Conservation (phyloP, 2,329 filamentous ascomycete species). For the Tolypocladium pustulatum region DNA sequence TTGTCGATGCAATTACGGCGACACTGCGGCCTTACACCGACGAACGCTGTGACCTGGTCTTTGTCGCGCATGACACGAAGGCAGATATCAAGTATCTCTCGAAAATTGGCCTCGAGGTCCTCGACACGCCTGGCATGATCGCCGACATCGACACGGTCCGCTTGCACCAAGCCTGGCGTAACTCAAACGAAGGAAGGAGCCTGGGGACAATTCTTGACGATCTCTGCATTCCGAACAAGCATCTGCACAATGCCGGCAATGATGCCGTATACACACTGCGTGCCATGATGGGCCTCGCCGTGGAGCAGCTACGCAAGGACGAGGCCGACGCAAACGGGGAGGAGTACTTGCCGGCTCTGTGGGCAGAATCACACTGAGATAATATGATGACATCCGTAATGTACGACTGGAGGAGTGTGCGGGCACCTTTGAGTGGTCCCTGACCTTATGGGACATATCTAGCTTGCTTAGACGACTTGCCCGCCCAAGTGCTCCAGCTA, state of each 20-base stretch:
- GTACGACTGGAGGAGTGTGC: conserved; percentile 2
- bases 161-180: conserved; percentile 56
- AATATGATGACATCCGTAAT: background rate
- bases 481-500: conserved; percentile 4
- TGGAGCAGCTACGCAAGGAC: conserved; percentile 13
- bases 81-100: conserved; percentile 60
- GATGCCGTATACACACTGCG: conserved; percentile 74
- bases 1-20: conserved; percentile 21
- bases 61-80: conserved; percentile 67
- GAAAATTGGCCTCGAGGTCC: conserved; percentile 51
- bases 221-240: conserved; percentile 49
- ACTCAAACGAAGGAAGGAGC: conserved; percentile 39
- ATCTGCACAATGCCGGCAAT: conserved; percentile 82
- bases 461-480: background rate
- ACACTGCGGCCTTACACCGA: conserved; percentile 23
- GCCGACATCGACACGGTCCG: conserved; percentile 63
- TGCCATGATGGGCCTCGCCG: conserved; percentile 47
- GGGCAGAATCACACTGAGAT: background rate
- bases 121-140: conserved; percentile 38
- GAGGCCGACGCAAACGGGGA: conserved; percentile 8
- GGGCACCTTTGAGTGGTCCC: background rate
- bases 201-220: conserved; percentile 52
- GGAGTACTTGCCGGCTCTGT: conserved; percentile 6
- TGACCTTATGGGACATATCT: background rate
- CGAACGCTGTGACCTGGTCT: conserved; percentile 44